Conservation (phyloP, 768 basidiomycete genomes). For the Xanthoconium stramineum region DNA sequence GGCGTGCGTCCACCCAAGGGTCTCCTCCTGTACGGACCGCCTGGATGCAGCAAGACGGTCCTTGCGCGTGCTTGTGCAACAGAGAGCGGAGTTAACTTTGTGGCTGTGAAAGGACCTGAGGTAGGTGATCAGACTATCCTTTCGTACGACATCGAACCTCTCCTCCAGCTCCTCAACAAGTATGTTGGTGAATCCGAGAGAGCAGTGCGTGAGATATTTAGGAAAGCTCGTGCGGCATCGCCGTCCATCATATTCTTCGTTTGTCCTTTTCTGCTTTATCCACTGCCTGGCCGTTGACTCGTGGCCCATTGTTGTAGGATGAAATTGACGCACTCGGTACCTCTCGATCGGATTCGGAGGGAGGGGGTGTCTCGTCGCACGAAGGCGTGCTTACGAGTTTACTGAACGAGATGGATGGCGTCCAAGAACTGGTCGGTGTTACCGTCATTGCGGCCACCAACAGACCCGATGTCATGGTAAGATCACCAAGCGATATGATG, state of each 20-base stretch:
- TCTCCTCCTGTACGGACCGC: slow-evolving; percentile 89
- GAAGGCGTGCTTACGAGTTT: slow-evolving; percentile 92
- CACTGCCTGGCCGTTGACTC: neutral
- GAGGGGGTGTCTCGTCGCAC: slow-evolving; percentile 55
- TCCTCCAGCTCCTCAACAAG: slow-evolving; percentile 83
- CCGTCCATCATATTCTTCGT: slow-evolving; percentile 98
- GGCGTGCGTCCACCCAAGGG: slow-evolving; percentile 89
- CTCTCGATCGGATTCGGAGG: slow-evolving; percentile 58
- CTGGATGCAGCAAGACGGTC: slow-evolving; percentile 96
- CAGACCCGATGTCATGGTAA: slow-evolving; percentile 84
- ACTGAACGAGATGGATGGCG: slow-evolving; percentile 98
- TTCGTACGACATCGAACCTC: neutral
- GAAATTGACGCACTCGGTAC: slow-evolving; percentile 94
- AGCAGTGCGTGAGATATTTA: slow-evolving; percentile 91
- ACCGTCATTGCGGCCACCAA: slow-evolving; percentile 96
- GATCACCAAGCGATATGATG: slow-evolving; percentile 28
- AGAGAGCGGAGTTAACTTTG: slow-evolving; percentile 92
- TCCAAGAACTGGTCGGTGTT: slow-evolving; percentile 93
- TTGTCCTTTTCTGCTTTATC: slow-evolving; percentile 24
- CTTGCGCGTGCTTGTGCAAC: slow-evolving; percentile 89
- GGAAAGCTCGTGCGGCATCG: slow-evolving; percentile 90
- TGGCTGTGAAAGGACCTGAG: slow-evolving; percentile 97
- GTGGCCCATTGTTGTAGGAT: slow-evolving; percentile 55
- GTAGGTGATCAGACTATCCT: slow-evolving; percentile 39
- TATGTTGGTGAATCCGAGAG: slow-evolving; percentile 97